A percentile compares a stretch with the other conserved stretches of the same genome.
Evolutionary conservation across 345 rosid species (phyloP).

Genomic region (Ricinus communis): DNA sequence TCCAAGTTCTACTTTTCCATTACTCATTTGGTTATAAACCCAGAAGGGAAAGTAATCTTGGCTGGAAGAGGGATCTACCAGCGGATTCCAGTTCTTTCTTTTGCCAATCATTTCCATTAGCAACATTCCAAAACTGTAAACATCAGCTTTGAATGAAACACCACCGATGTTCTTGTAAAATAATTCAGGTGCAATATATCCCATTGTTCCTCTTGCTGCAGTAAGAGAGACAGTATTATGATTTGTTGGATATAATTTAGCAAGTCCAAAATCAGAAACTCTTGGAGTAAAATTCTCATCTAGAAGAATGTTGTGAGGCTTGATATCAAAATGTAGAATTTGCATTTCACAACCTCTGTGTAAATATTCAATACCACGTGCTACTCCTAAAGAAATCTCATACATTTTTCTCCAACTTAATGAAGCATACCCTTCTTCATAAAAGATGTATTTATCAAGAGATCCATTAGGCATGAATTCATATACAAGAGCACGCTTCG

Average conservation of each 20-base stretch:
- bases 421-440: background rate
- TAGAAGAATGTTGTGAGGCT: too few species aligned
- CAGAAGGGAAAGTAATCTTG: background rate
- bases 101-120: background rate
- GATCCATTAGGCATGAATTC: background rate
- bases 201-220: slow-evolving; percentile 3
- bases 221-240: background rate
- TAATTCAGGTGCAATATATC: background rate
- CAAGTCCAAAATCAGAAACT: slow-evolving; percentile 1
- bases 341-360: slow-evolving; percentile 8
- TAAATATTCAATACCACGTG: slow-evolving; percentile 1
- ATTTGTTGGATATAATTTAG: slow-evolving; percentile 1
- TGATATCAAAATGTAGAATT: slow-evolving; percentile 4
- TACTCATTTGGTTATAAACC: background rate
- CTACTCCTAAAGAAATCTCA: background rate
- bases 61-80: background rate
- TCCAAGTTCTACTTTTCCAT: background rate
- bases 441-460: background rate
- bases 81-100: background rate
- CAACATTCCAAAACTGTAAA: slow-evolving; percentile 2
- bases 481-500: too few species aligned
- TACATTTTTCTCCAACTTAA: slow-evolving; percentile 2
- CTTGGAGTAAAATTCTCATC: background rate
- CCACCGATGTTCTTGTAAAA: background rate
- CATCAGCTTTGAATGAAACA: background rate